Evolutionary conservation across 2,329 filamentous ascomycete genomes (phyloP), one percentile per base, ranked within the genome.

Genomic region (Beauveria brongniartii): DNA sequence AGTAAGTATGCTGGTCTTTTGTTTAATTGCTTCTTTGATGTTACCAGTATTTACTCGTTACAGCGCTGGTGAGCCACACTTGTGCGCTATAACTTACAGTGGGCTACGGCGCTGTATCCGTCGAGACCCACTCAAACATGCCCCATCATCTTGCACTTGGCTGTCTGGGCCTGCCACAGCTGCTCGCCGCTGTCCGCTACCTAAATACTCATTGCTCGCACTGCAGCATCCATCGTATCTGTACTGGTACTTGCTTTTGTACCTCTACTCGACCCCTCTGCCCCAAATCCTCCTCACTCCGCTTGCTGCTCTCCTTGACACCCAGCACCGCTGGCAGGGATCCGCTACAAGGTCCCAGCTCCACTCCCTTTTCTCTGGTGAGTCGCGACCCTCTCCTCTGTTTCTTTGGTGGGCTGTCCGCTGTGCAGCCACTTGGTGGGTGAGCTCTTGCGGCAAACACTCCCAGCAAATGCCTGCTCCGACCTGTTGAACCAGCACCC

Each of bases 401-500:
- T 20, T 18, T 54, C 51, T 54, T 53, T 56, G 54, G 41, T 56
- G 54, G 54, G 54, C 54, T 56, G 43, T 56, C 54, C 6, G 43
- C 28, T 48, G 43, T 28, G 28, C n/a, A 14, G 30, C 55, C 20
- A 24, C 55, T 47, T 30, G 26, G 34, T 51, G 34, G 46, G 34
- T 26, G 20, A 22, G 48, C 28, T 52, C 44, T 43, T 34, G 44
- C 53, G 41, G 59, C 52, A 54, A 57, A 53, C 52, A 57, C 59
- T 61, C 59, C 59, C 59, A 61, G 53, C 54, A 57, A 61, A 57
- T 37, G 46, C 53, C 40, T 53, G 52, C 46, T 40, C 53, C 22
- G 20, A 46, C 54, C 59, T 61, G 59, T 61, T 61, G 59, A 61
- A 61, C 47, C 59, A 47, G 37, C 57, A 41, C 28, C 46, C 34